phyloP scores from a whole-genome alignment of 192 early-diverging fungal species.

The Linnemannia hyalina region DNA sequence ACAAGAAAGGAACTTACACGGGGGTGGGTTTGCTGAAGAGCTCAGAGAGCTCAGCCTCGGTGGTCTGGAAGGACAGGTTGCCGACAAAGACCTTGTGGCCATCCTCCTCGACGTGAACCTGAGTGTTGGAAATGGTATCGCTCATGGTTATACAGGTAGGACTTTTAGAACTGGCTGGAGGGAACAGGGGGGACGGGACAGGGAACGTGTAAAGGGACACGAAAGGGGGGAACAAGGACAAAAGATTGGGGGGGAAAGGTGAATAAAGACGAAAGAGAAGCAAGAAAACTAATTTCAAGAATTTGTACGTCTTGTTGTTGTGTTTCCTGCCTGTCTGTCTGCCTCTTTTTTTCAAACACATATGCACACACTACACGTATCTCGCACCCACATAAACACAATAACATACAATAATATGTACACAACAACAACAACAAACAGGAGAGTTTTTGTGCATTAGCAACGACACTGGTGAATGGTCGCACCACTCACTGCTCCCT shows the following conservation, averaged over 20 bases:
- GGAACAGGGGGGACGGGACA: slow-evolving; percentile 21
- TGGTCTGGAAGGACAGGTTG: slow-evolving; percentile 93
- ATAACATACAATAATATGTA: no score
- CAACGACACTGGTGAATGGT: no score
- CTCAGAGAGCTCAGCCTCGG: slow-evolving; percentile 80
- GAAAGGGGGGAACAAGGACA: not conserved
- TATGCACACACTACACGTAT: not conserved
- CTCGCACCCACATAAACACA: not conserved
- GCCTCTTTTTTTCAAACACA: not conserved
- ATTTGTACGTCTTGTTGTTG: not conserved
- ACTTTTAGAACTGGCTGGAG: slow-evolving; percentile 15
- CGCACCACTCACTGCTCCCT: no score
- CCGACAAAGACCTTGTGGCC: slow-evolving; percentile 94
- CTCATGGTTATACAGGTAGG: slow-evolving; percentile 52
- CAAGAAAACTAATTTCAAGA: not conserved
- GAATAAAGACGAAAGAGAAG: not conserved
- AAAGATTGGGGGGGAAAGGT: not conserved
- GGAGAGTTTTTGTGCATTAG: no score
- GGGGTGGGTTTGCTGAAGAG: slow-evolving; percentile 80
- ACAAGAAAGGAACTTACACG: slow-evolving; percentile 72
- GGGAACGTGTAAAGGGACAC: slow-evolving; percentile 18
- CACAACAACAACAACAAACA: not conserved
- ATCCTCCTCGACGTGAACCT: slow-evolving; percentile 56
- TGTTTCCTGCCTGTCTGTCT: not conserved
- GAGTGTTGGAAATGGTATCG: slow-evolving; percentile 41